A percentile compares a stretch with the other conserved stretches of the same genome.
phyloP scores from a whole-genome alignment of 352 stramenopile species.

The Bremia lactucae region DNA sequence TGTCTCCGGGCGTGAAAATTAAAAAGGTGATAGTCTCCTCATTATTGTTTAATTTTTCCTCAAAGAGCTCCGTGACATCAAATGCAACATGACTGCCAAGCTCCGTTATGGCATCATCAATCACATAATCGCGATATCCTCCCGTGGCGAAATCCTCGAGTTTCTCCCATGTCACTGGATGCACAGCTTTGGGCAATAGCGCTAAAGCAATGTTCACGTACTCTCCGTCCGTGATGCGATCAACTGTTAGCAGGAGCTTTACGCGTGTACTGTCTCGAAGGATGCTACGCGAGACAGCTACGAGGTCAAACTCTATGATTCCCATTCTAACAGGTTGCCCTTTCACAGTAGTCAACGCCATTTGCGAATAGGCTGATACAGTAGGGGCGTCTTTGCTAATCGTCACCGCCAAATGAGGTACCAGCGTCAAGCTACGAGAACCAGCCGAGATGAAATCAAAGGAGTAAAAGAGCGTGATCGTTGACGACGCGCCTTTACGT shows the following conservation, averaged over 20 bases:
- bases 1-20: slow-evolving; percentile 42
- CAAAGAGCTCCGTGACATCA: slow-evolving; percentile 74
- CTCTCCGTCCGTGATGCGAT: slow-evolving; percentile 32
- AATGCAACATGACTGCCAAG: slow-evolving; percentile 60
- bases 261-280: slow-evolving; percentile 54
- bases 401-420: slow-evolving; percentile 53
- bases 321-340: slow-evolving; percentile 41
- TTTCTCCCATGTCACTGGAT: slow-evolving; percentile 59
- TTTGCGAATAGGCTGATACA: slow-evolving; percentile 40
- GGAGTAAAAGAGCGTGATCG: slow-evolving; percentile 60
- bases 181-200: slow-evolving; percentile 29
- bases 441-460: slow-evolving; percentile 75
- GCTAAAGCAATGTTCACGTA: slow-evolving; percentile 44
- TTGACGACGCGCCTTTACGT: slow-evolving; percentile 39
- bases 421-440: slow-evolving; percentile 32
- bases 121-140: slow-evolving; percentile 34
- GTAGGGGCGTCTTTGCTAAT: slow-evolving; percentile 34
- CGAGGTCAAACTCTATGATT: slow-evolving; percentile 59
- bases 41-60: slow-evolving; percentile 30
- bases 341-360: slow-evolving; percentile 40
- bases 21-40: slow-evolving; percentile 48
- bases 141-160: slow-evolving; percentile 25
- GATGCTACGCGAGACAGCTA: slow-evolving; percentile 51
- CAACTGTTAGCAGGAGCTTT: slow-evolving; percentile 59
- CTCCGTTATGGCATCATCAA: slow-evolving; percentile 40